These are phyloP conservation scores for Phytomonas francai DNA, from an alignment of 208 protist genomes.

Conservation along the genomic window DNA sequence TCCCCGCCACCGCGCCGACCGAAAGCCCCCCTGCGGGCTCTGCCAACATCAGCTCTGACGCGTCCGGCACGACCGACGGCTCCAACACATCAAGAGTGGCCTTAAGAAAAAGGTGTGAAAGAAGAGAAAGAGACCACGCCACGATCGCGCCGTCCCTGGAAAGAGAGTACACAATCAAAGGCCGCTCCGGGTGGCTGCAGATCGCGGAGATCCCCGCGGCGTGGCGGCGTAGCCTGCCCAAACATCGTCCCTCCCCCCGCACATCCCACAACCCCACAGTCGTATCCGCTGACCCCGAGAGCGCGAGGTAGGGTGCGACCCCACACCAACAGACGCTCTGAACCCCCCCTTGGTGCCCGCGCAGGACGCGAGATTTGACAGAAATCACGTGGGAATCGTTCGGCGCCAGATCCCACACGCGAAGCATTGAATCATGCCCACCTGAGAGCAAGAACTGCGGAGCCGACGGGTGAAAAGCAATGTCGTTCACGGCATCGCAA, in stretches of 20 bases:
- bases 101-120: slow-evolving; percentile 62
- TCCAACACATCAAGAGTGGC: slow-evolving; percentile 63
- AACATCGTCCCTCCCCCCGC: slow-evolving; percentile 36
- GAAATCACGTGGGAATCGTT: slow-evolving; percentile 57
- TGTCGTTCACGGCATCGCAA: slow-evolving; percentile 59
- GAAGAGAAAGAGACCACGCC: slow-evolving; percentile 74
- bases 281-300: slow-evolving; percentile 75
- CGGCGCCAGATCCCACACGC: slow-evolving; percentile 84
- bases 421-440: slow-evolving; percentile 83
- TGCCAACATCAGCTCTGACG: slow-evolving; percentile 32
- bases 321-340: slow-evolving; percentile 74
- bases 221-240: slow-evolving; percentile 74
- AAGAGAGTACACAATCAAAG: slow-evolving; percentile 84
- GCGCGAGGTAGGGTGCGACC: slow-evolving; percentile 70
- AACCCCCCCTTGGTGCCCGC: slow-evolving; percentile 74
- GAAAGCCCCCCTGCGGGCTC: slow-evolving; percentile 11
- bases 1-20: slow-evolving; percentile 34
- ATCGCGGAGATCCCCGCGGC: slow-evolving; percentile 82
- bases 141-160: slow-evolving; percentile 83
- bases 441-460: slow-evolving; percentile 66
- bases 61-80: slow-evolving; percentile 40
- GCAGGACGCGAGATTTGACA: slow-evolving; percentile 49
- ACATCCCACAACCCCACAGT: slow-evolving; percentile 89
- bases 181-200: slow-evolving; percentile 70
- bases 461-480: slow-evolving; percentile 71